These are phyloP conservation scores for Megacollybia marginata DNA, from an alignment of 768 basidiomycete genomes.

Conservation along the genomic window DNA sequence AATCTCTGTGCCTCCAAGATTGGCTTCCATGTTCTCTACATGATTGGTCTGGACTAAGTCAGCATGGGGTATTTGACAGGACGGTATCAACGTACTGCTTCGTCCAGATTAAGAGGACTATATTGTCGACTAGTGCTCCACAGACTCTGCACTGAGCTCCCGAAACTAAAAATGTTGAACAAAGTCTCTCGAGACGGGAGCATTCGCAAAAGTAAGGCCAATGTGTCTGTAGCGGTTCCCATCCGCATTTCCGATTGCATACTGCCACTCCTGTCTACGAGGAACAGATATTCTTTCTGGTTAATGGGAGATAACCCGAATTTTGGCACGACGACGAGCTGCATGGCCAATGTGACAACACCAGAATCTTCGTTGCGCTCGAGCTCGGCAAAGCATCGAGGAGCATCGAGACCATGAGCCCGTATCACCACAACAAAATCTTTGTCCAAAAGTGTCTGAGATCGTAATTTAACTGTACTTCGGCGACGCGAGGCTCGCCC, in stretches of 20 bases:
- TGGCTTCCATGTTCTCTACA: constrained; percentile 30
- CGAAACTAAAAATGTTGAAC: constrained; percentile 60
- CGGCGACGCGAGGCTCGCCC: constrained; percentile 31
- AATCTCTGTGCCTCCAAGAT: constrained; percentile 49
- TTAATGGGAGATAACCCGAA: constrained; percentile 33
- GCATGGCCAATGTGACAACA: constrained; percentile 37
- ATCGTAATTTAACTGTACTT: constrained; percentile 30
- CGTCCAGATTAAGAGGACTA: constrained; percentile 19
- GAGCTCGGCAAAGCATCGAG: constrained; percentile 50
- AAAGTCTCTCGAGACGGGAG: constrained; percentile 32
- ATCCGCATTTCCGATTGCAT: constrained; percentile 35
- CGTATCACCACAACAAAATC: constrained; percentile 47
- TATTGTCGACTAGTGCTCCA: constrained; percentile 30
- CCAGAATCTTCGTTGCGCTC: constrained; percentile 15
- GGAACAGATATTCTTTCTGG: constrained; percentile 51
- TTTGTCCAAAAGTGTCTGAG: constrained; percentile 31
- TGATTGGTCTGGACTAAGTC: constrained; percentile 25
- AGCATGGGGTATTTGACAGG: background rate
- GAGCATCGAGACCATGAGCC: constrained; percentile 41
- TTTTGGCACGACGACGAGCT: constrained; percentile 48
- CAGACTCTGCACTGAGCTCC: constrained; percentile 16
- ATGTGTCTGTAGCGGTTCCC: constrained; percentile 38
- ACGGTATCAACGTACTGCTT: constrained; percentile 27
- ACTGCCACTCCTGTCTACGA: constrained; percentile 53
- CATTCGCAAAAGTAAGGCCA: constrained; percentile 39